Evolutionary conservation across 31 red algal species (phyloP), one percentile per base, ranked within the genome.

Genomic region (Bonnemaisonia californica): DNA sequence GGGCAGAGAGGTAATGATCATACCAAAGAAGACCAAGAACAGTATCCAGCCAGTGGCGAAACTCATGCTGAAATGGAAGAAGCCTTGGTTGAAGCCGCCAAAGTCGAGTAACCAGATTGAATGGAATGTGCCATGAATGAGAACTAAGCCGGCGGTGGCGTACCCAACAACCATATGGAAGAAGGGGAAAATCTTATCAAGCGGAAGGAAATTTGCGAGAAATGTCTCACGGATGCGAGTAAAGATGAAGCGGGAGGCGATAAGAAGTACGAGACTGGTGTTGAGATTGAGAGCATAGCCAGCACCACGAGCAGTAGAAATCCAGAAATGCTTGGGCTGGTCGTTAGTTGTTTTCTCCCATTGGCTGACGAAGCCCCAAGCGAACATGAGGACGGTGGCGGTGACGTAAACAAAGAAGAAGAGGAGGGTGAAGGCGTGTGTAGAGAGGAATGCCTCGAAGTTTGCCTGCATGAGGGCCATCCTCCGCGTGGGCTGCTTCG

Each of bases 251-350:
- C 90, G 76, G 35, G 82, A 86, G 0, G 90, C 82, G 2, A 93
- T 22, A 5, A 93, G 61, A 54, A 93, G 41, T 7, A 93, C 61
- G 38, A 93, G 66, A 13, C 71, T 69, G 12, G 69, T 69, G 83
- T 93, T 87, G 57, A 93, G 57, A 42, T 93, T 93, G 61, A 93
- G 82, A 5, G 77, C 82, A 51, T 76, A 80, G 1, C 90, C 90
- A 30, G 71, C 64, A 11, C 90, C 90, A 19, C 90, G 82, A 0
- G 90, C 90, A 19, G 87, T 65, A 2, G 71, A 54, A 41, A 83
- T 75, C 54, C 73, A 63, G 38, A 68, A 81, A 29, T 63, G 58
- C 54, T 83, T 47, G 71, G 42, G 57, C 3, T 54, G 3, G 54
- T 42, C 78, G 27, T 75, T 48, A 13, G 57, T 48, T 8, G 58